Evolutionary conservation across 345 rosid species (phyloP), one percentile per base, ranked within the genome.

Genomic region (Kernera saxatilis): DNA sequence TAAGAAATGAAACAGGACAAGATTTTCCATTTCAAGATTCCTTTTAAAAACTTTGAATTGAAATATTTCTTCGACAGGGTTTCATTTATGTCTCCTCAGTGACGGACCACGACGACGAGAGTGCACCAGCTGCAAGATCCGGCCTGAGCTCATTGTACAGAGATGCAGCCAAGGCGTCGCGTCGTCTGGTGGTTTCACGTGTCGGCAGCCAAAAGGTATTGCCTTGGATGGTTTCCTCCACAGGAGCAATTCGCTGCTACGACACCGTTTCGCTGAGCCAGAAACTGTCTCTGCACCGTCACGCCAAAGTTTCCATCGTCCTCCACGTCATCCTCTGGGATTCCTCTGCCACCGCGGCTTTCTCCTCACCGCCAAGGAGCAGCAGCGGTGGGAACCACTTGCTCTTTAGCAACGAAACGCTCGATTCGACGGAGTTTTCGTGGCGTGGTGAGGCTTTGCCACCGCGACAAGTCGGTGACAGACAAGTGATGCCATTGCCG

Each of bases 231-330:
- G 96, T 86, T 6, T 89, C 86, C 0, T 82, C 99, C 12, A 88
- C 93, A 0, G 99, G 97, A 78, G 96, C 99, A 1, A 69, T 94
- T 17, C 75, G 93, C 40, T 94, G 96, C 76, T 87, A 72, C 5
- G 97, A 94, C 77, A 87, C 97, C 0, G 88, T 89, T 48, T 94
- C 99, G 0, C 78, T 94, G 3, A 91, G 97, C 85, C 99, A 86
- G 65, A 94, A 94, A 79, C 91, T 94, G 10, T 94, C 99, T 4
- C 70, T 89, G 10, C 99, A 89, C 74, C 86, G 96, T 49, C 99
- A 91, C 49, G 95, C 96, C 25, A 89, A 86, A 46, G 87, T 81
- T 19, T 82, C 86, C 21, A 89, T 94, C 48, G 73, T 83, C 30
- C 64, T 94, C 18, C 96, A 91, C 4, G 82, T 89, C 5, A 77